Conservation (phyloP, 78 protist genomes). For the Dictyostelium brefeldianum region DNA sequence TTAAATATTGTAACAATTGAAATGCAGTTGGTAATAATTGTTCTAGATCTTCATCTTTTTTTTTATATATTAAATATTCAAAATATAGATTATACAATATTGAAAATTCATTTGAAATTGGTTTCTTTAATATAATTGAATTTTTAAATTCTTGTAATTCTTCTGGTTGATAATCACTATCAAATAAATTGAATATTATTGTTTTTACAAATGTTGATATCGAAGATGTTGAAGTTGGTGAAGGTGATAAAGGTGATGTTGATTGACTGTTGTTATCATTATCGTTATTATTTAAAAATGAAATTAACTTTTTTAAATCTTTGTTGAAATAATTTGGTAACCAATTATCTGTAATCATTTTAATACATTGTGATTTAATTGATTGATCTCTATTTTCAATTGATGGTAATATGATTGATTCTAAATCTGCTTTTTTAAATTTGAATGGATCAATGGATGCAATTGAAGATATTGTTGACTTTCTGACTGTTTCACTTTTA, state of each 20-base stretch:
- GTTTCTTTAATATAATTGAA: background rate
- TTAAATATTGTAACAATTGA: background rate
- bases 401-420: background rate
- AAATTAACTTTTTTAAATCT: background rate
- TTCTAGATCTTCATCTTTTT: background rate
- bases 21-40: background rate
- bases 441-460: background rate
- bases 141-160: background rate
- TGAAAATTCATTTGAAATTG: background rate
- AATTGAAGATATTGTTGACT: background rate
- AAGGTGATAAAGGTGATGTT: too few species aligned
- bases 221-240: too few species aligned
- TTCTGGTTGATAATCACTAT: background rate
- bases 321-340: background rate
- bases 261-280: background rate
- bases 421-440: background rate
- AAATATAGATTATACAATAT: background rate
- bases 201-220: background rate
- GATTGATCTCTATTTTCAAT: background rate
- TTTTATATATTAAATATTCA: background rate
- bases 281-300: background rate
- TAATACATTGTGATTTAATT: background rate
- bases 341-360: background rate
- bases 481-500: background rate
- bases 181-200: background rate